These are phyloP conservation scores for Staphylotrichum tortipilum DNA, from an alignment of 495 filamentous ascomycete species.

Conservation along the genomic window DNA sequence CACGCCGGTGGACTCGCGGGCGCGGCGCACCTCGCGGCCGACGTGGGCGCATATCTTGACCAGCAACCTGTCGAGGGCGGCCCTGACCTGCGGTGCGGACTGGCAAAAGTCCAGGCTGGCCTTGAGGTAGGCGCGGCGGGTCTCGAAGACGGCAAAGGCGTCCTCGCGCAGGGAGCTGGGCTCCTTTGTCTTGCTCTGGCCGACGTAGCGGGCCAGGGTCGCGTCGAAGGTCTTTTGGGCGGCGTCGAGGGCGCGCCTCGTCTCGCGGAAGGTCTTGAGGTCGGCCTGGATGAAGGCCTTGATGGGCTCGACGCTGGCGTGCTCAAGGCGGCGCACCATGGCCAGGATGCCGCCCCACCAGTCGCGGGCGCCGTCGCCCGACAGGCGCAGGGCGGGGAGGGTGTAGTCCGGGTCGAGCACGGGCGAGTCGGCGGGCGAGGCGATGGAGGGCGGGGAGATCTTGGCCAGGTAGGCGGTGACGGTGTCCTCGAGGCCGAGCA, in stretches of 20 bases:
- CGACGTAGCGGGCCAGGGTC: slow-evolving; percentile 66
- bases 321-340: slow-evolving; percentile 65
- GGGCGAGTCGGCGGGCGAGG: slow-evolving; percentile 60
- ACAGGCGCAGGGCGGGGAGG: slow-evolving; percentile 69
- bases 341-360: slow-evolving; percentile 72
- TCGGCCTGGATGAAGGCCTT: slow-evolving; percentile 66
- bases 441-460: slow-evolving; percentile 59
- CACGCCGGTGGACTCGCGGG: slow-evolving; percentile 5
- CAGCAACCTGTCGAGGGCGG: slow-evolving; percentile 73
- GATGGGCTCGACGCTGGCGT: slow-evolving; percentile 71
- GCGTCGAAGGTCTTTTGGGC: slow-evolving; percentile 76
- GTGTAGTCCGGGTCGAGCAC: slow-evolving; percentile 94
- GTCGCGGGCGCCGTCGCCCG: slow-evolving; percentile 75
- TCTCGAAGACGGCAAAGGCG: slow-evolving; percentile 92
- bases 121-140: slow-evolving; percentile 81
- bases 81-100: slow-evolving; percentile 70
- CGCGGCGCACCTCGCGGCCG: slow-evolving; percentile 61
- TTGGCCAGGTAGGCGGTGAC: slow-evolving; percentile 68
- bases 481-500: slow-evolving; percentile 56
- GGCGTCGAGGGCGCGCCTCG: slow-evolving; percentile 62
- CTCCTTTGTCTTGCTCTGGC: slow-evolving; percentile 88
- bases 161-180: slow-evolving; percentile 84
- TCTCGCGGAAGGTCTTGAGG: slow-evolving; percentile 54
- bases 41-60: slow-evolving; percentile 77
- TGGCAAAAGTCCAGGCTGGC: slow-evolving; percentile 90